Percentiles rank a stretch among this genome's conserved stretches.
Conservation (phyloP, 192 early-diverging fungal species). For the Coemansia sp. region DNA sequence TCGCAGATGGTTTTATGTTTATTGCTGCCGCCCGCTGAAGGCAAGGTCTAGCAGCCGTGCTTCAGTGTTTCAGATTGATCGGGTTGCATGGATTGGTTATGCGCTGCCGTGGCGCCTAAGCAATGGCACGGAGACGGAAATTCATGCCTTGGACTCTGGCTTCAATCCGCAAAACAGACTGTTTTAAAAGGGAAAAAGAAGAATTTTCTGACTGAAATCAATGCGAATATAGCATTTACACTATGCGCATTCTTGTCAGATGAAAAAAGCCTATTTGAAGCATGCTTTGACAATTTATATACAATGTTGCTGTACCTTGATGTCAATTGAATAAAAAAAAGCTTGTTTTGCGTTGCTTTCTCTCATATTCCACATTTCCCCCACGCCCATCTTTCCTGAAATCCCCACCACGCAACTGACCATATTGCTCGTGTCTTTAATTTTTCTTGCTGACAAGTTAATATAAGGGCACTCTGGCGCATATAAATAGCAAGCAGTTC, state of each 20-base stretch:
- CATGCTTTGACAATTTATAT: too few species aligned
- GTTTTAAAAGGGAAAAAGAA: neutral
- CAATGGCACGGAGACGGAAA: neutral
- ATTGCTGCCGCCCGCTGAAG: neutral
- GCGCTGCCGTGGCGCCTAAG: neutral
- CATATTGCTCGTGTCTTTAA: constrained; percentile 8
- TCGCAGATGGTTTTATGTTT: too few species aligned
- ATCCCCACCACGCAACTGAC: constrained; percentile 9
- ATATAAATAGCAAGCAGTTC: neutral
- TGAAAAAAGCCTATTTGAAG: neutral
- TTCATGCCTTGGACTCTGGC: neutral
- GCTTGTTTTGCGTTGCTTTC: neutral
- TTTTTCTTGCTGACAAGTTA: neutral
- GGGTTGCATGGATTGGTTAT: neutral
- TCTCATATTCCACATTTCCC: neutral
- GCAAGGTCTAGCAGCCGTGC: neutral
- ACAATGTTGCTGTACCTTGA: too few species aligned
- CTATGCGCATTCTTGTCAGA: neutral
- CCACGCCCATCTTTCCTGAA: neutral
- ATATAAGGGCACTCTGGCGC: neutral
- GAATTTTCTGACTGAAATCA: neutral
- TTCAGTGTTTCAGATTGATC: constrained; percentile 1
- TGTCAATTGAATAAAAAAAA: too few species aligned
- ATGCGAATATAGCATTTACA: neutral
- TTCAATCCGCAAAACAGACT: neutral